These are phyloP conservation scores for Trichoderma parareesei DNA, from an alignment of 495 filamentous ascomycete species.

Conservation along the genomic window DNA sequence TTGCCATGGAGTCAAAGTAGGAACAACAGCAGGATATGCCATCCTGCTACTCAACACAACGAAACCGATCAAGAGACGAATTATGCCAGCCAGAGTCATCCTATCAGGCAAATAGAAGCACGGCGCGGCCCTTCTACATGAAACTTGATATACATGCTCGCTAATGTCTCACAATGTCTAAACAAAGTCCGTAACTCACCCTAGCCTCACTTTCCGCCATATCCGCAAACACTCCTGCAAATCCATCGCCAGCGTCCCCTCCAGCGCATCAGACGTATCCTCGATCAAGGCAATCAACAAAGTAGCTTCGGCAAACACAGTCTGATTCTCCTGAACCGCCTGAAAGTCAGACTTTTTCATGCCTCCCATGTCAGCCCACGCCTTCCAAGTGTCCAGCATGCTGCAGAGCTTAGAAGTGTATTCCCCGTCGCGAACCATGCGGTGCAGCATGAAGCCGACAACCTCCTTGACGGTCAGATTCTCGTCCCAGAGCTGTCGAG, in stretches of 20 bases:
- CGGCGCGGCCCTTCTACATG: too few relatives aligned
- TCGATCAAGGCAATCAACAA: conserved; percentile 44
- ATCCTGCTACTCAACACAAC: too few relatives aligned
- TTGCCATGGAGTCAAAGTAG: too few relatives aligned
- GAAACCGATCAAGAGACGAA: too few relatives aligned
- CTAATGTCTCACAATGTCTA: background rate
- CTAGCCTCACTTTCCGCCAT: conserved; percentile 51
- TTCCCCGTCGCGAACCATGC: conserved; percentile 45
- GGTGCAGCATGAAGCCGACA: conserved; percentile 43
- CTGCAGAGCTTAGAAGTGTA: conserved; percentile 34
- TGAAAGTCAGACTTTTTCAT: conserved; percentile 46
- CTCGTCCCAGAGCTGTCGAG: conserved; percentile 19
- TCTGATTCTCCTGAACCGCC: conserved; percentile 33
- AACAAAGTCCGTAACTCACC: conserved; percentile 22
- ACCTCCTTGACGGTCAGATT: conserved; percentile 28
- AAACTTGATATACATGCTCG: too few relatives aligned
- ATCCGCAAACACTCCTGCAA: conserved; percentile 52
- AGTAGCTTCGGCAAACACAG: conserved; percentile 44
- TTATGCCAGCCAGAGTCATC: too few relatives aligned
- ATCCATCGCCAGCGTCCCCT: conserved; percentile 48
- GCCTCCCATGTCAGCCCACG: conserved; percentile 50
- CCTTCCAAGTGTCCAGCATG: conserved; percentile 50
- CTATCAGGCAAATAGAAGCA: too few relatives aligned
- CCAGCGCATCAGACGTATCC: conserved; percentile 36
- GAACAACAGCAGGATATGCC: too few relatives aligned